phyloP scores from a whole-genome alignment of 73 alveolate genomes.

The Blepharisma japonicum region DNA sequence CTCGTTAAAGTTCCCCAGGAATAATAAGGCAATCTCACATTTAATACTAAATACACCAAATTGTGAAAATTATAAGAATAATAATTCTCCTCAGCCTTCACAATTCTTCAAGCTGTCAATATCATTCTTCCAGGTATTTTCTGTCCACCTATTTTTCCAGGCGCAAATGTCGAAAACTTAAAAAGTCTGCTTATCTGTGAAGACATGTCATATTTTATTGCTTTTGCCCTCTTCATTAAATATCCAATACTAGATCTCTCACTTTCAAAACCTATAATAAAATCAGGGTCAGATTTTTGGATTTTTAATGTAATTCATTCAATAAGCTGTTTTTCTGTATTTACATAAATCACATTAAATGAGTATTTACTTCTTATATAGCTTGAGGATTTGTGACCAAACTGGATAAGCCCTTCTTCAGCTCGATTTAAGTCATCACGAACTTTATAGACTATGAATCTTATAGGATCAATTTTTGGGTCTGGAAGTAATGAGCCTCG shows the following conservation, averaged over 20 bases:
- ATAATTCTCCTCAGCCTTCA: conserved; percentile 8
- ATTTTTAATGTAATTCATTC: conserved; percentile 1
- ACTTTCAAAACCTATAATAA: conserved; percentile 78
- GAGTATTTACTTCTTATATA: not conserved
- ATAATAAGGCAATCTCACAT: conserved; percentile 4
- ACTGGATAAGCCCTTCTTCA: not conserved
- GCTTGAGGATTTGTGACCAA: not conserved
- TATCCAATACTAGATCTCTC: conserved; percentile 70
- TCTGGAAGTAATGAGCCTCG: not conserved
- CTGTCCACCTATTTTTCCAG: too few relatives aligned
- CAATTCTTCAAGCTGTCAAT: not conserved
- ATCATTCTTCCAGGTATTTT: not conserved
- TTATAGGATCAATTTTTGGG: conserved; percentile 12
- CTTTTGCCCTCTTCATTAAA: conserved; percentile 68
- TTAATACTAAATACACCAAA: not conserved
- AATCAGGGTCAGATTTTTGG: conserved; percentile 77
- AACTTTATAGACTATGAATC: not conserved
- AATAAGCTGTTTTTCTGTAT: not conserved
- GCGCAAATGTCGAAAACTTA: too few relatives aligned
- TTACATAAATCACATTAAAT: not conserved
- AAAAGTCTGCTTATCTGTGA: not conserved
- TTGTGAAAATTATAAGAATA: conserved; percentile 12
- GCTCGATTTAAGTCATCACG: not conserved
- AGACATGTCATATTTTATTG: not conserved
- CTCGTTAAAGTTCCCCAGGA: not conserved